These are phyloP conservation scores for Yamadazyma pseudoaaseri DNA, from an alignment of 1,139 yeast genomes.

Conservation along the genomic window DNA sequence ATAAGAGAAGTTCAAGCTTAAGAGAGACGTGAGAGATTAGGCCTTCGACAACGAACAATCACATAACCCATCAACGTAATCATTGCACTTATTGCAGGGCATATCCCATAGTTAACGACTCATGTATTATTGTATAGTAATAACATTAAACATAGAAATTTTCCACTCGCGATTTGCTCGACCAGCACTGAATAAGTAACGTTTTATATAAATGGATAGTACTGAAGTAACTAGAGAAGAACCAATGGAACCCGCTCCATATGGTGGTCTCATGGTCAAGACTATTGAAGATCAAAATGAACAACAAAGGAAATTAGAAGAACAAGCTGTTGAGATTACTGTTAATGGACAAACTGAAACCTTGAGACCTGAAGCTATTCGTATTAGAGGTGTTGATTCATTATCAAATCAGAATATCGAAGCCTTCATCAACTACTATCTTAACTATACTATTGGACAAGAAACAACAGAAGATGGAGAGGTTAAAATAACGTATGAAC, in stretches of 20 bases:
- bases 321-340: constrained; percentile 35
- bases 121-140: no score
- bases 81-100: no score
- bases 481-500: constrained; percentile 20
- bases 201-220: no score
- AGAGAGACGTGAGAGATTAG: no score
- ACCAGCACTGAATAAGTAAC: no score
- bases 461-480: constrained; percentile 21
- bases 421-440: constrained; percentile 49
- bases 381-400: constrained; percentile 64
- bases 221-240: background rate
- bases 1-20: constrained; percentile 47
- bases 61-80: no score
- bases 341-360: constrained; percentile 30
- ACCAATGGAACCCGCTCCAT: constrained; percentile 35
- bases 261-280: constrained; percentile 44
- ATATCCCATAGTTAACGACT: no score
- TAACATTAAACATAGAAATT: no score
- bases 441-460: constrained; percentile 31
- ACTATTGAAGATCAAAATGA: constrained; percentile 40
- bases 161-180: no score
- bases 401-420: constrained; percentile 65
- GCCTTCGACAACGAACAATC: no score
- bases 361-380: constrained; percentile 50
- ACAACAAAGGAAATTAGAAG: constrained; percentile 28